Percentiles rank a stretch among this genome's conserved stretches.
phyloP scores from a whole-genome alignment of 176 grass and related monocot genomes.

The Saccharum officinarum region DNA sequence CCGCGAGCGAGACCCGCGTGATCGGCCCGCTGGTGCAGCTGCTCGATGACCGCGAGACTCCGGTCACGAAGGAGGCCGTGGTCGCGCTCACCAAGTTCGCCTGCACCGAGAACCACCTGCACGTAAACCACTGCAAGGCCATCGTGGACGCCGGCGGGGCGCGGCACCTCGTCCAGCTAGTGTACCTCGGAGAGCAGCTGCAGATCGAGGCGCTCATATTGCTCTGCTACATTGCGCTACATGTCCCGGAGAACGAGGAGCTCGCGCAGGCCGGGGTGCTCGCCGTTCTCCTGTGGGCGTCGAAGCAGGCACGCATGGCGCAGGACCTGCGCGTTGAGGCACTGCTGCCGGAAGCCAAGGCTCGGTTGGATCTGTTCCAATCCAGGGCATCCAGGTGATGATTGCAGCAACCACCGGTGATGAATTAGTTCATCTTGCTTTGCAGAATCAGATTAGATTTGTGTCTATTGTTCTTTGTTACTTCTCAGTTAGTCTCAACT shows the following conservation, averaged over 20 bases:
- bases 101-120: constrained; percentile 74
- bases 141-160: constrained; percentile 74
- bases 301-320: constrained; percentile 73
- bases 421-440: constrained; percentile 9
- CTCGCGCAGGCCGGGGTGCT: constrained; percentile 80
- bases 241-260: constrained; percentile 84
- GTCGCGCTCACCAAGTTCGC: constrained; percentile 89
- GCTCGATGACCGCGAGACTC: constrained; percentile 69
- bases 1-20: constrained; percentile 78
- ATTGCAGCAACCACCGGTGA: not conserved
- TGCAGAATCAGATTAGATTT: constrained; percentile 26
- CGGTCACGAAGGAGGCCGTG: constrained; percentile 65
- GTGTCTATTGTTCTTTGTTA: constrained; percentile 15
- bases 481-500: not conserved
- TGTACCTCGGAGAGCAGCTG: constrained; percentile 74
- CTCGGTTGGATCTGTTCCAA: constrained; percentile 72
- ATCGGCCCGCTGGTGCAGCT: constrained; percentile 76
- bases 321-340: constrained; percentile 66
- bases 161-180: constrained; percentile 75
- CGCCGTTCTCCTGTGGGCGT: constrained; percentile 75
- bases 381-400: constrained; percentile 49
- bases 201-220: constrained; percentile 84
- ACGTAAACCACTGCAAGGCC: constrained; percentile 68
- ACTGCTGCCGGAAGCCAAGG: constrained; percentile 62
- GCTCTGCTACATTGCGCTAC: constrained; percentile 68